Conservation (phyloP, 495 filamentous ascomycete genomes). For the Hypoxylon perforatum region DNA sequence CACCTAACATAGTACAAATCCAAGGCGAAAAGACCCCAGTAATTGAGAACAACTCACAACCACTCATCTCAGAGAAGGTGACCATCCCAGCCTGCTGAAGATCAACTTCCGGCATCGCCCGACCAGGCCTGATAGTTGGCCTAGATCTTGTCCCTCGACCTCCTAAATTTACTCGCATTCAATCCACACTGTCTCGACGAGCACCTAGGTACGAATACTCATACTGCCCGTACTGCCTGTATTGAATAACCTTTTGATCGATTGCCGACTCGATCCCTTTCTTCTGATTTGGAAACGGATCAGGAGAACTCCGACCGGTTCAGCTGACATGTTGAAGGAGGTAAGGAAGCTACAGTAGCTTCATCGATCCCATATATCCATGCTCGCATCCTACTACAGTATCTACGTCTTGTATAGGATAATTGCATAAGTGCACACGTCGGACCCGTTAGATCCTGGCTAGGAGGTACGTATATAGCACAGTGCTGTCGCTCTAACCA, state of each 20-base stretch:
- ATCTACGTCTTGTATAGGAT: background rate
- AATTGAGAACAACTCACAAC: conserved; percentile 7
- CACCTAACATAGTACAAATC: conserved; percentile 29
- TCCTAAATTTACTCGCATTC: background rate
- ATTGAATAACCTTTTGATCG: too few relatives aligned
- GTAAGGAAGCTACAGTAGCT: too few relatives aligned
- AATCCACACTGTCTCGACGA: background rate
- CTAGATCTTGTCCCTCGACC: conserved; percentile 26
- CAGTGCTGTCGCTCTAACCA: conserved; percentile 19
- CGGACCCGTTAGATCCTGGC: background rate
- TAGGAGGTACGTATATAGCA: conserved; percentile 9
- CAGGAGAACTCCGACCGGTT: too few relatives aligned
- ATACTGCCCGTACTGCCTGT: background rate
- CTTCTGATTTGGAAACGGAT: too few relatives aligned
- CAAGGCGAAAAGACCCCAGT: conserved; percentile 31
- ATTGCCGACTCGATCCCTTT: too few relatives aligned
- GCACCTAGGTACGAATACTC: too few relatives aligned
- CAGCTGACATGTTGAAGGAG: too few relatives aligned
- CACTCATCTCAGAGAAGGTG: conserved; percentile 18
- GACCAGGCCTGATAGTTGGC: conserved; percentile 21
- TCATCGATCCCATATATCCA: background rate
- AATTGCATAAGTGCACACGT: background rate
- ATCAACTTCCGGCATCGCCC: conserved; percentile 43
- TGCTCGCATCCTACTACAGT: background rate
- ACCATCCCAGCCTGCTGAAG: conserved; percentile 26